Percentiles rank a stretch among this genome's conserved stretches.
phyloP scores from a whole-genome alignment of 331 rosid genomes.

The Pyrus hybrid region DNA sequence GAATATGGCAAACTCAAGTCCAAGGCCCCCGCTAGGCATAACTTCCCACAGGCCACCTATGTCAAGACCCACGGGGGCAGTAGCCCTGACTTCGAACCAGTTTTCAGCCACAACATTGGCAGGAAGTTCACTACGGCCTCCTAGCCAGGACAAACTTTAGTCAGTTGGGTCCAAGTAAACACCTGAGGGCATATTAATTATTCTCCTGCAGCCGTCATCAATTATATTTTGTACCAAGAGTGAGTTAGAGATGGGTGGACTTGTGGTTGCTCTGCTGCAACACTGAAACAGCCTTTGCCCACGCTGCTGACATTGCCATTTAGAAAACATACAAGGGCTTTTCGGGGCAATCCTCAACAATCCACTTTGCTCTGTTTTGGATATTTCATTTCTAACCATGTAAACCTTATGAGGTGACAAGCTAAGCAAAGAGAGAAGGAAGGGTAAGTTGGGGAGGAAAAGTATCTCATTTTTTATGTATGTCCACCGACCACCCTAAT shows the following conservation, averaged over 20 bases:
- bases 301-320: not conserved
- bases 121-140: constrained; percentile 57
- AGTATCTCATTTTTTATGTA: not conserved
- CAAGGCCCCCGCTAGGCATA: constrained; percentile 60
- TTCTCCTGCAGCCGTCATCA: constrained; percentile 17
- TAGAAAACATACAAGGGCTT: not conserved
- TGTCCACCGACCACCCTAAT: not conserved
- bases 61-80: constrained; percentile 47
- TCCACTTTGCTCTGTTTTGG: not conserved
- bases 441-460: not conserved
- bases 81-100: constrained; percentile 36
- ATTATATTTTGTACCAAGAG: constrained; percentile 23
- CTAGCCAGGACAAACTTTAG: constrained; percentile 50
- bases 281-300: not conserved
- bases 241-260: constrained; percentile 24
- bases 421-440: not conserved
- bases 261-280: not conserved
- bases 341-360: not conserved
- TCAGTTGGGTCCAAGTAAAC: constrained; percentile 46
- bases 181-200: constrained; percentile 15
- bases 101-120: constrained; percentile 38
- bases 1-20: constrained; percentile 51
- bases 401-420: not conserved
- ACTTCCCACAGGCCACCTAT: constrained; percentile 57
- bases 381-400: not conserved